A percentile compares a stretch with the other conserved stretches of the same genome.
Evolutionary conservation across 768 basidiomycete species (phyloP).

Genomic region (Mycena rosella): DNA sequence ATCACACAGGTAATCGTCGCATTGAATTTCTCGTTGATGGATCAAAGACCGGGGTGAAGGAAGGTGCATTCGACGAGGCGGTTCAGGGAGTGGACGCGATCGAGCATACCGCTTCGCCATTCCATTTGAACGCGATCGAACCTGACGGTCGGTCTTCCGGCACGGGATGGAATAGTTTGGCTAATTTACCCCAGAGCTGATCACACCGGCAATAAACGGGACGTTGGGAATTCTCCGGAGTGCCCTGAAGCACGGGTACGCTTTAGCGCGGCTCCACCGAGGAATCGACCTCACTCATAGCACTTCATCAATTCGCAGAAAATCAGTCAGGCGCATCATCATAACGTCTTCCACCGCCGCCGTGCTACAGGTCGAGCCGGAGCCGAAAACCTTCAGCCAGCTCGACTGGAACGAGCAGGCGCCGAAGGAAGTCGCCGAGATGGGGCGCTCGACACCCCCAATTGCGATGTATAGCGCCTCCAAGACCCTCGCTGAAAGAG

Average conservation of each 20-base stretch:
- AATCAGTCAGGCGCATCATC: slow-evolving; percentile 73
- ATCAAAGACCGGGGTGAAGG: not conserved
- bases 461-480: slow-evolving; percentile 68
- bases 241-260: slow-evolving; percentile 55
- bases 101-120: slow-evolving; percentile 76
- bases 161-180: not conserved
- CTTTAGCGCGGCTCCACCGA: not conserved
- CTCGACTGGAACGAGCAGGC: slow-evolving; percentile 72
- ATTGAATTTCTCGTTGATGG: too few relatives aligned
- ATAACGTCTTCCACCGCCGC: slow-evolving; percentile 74
- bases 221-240: slow-evolving; percentile 55
- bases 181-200: slow-evolving; percentile 14
- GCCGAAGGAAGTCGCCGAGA: slow-evolving; percentile 57
- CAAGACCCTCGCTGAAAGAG: slow-evolving; percentile 75
- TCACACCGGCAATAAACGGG: slow-evolving; percentile 56
- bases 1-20: slow-evolving; percentile 54
- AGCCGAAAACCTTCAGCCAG: slow-evolving; percentile 56
- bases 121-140: slow-evolving; percentile 37
- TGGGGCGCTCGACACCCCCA: slow-evolving; percentile 58
- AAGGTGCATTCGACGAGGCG: slow-evolving; percentile 81
- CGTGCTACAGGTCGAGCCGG: slow-evolving; percentile 47
- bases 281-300: too few relatives aligned
- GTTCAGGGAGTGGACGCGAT: slow-evolving; percentile 83
- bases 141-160: not conserved
- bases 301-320: slow-evolving; percentile 36